These are phyloP conservation scores for Solanum gracilifrons DNA, from an alignment of 257 asterid species.

Conservation along the genomic window DNA sequence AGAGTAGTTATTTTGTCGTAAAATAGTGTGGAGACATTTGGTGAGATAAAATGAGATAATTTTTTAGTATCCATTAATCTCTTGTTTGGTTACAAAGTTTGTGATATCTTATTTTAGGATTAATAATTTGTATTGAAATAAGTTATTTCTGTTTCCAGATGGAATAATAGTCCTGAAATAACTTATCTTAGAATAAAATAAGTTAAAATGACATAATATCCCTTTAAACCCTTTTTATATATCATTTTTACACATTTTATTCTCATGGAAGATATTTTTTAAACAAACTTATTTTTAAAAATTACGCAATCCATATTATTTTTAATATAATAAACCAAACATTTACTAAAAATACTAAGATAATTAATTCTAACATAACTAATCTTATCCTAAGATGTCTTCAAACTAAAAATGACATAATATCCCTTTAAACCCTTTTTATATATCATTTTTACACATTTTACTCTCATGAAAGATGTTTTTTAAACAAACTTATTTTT, in stretches of 20 bases:
- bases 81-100: background rate
- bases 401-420: background rate
- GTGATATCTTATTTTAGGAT: background rate
- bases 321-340: background rate
- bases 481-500: background rate
- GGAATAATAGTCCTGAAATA: background rate
- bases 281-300: background rate
- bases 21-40: background rate
- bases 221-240: background rate
- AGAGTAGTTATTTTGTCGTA: background rate
- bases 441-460: background rate
- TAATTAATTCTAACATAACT: background rate
- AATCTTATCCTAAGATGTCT: background rate
- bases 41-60: background rate
- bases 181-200: background rate
- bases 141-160: background rate
- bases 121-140: background rate
- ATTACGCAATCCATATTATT: background rate
- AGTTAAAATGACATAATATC: background rate
- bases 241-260: background rate
- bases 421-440: background rate
- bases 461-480: background rate
- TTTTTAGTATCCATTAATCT: background rate
- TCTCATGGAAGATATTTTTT: background rate
- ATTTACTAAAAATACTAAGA: background rate